Base-by-base conservation (phyloP, 768 basidiomycete species). In the Suillus discolor region DNA sequence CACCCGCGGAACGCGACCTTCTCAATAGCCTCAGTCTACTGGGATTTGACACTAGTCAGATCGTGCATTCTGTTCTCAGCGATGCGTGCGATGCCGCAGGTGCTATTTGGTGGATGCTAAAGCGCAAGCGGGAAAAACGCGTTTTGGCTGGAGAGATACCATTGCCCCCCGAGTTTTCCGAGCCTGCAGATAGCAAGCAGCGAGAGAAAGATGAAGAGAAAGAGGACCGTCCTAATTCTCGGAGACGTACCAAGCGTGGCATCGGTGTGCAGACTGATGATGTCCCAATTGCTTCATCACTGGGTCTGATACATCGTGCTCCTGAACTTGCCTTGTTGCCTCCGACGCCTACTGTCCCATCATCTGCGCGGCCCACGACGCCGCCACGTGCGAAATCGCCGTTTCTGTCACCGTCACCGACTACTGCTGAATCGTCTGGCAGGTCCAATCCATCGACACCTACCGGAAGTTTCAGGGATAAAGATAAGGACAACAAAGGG, bases 71-170 rank as follows among this genome's bases (percentile, higher is more conserved):
- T 0, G 97, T 99, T 15, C 82, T 92, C 55, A 89, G 85, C 36
- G 88, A 98, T 77, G 97, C 97, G 0, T 99, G 97, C 72, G 97
- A 99, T 77, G 86, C 92, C 0, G 85, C 92, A 15, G 91, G 94
- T 11, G 94, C 96, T 1, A 78, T 94, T 9, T 99, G 96, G 96
- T 99, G 97, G 97, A 93, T 97, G 85, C 80, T 98, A 59, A 91
- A 89, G 75, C 86, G 89, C 75, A 96, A 89, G 71, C 86, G 88
- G 23, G 95, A 84, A 86, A 81, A 87, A 68, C 85, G 82, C 54
- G 82, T 81, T 12, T 34, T 82, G 25, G 81, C 79, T 53, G 82
- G 83, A 47, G 78, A 57, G 9, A 38, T 59, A 28, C 38, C 53
- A 18, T 59, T 53, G 39, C 39, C 53, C 13, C 25, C 8, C 7